Percentiles rank a stretch among this genome's conserved stretches.
These are phyloP conservation scores for Linum trigynum DNA, from an alignment of 345 rosid species.

Conservation along the genomic window DNA sequence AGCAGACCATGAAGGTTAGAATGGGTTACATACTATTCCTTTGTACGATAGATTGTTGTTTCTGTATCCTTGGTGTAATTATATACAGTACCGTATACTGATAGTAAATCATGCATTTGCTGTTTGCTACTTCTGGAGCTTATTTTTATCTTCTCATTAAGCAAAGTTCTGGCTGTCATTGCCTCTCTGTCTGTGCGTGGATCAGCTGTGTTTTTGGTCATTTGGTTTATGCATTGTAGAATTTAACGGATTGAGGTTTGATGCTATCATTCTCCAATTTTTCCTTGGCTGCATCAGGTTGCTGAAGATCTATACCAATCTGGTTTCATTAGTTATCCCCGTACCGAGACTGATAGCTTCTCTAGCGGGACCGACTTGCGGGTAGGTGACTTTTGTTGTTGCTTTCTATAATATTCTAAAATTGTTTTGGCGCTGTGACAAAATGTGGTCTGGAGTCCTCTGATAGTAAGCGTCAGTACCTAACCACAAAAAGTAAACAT, in stretches of 20 bases:
- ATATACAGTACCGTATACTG: background rate
- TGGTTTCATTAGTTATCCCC: slow-evolving; percentile 97
- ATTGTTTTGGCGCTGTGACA: background rate
- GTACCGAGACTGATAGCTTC: slow-evolving; percentile 91
- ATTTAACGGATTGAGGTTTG: background rate
- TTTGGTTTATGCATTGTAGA: background rate
- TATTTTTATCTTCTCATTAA: background rate
- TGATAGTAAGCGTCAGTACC: no score
- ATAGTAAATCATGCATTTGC: background rate
- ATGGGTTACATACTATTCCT: slow-evolving; percentile 5
- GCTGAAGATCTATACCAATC: slow-evolving; percentile 96
- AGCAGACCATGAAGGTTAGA: slow-evolving; percentile 85
- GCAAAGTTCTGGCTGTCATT: background rate
- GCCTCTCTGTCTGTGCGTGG: background rate
- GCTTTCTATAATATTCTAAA: background rate
- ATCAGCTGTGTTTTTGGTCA: background rate
- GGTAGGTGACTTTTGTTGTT: slow-evolving; percentile 43
- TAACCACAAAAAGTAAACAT: no score
- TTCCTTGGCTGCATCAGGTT: slow-evolving; percentile 46
- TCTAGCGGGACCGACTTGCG: slow-evolving; percentile 82
- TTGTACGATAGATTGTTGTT: background rate
- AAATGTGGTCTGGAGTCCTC: no score
- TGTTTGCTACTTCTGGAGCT: background rate
- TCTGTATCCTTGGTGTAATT: background rate
- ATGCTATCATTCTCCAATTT: slow-evolving; percentile 2